Base-by-base conservation (phyloP, 257 asterid genomes). In the Linaria vulgaris region DNA sequence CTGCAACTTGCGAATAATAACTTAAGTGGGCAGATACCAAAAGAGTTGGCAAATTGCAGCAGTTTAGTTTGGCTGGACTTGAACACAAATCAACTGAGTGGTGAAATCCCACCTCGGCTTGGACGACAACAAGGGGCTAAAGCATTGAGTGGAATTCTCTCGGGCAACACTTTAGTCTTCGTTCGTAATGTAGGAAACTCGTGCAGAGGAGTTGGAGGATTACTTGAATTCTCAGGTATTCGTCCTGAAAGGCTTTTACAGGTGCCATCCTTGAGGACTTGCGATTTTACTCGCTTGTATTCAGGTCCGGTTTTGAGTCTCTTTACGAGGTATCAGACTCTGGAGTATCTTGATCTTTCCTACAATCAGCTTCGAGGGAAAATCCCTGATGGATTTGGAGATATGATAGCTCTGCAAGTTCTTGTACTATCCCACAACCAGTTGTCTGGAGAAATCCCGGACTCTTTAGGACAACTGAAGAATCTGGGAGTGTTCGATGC, bases 401-500 rank as follows among this genome's bases (percentile, higher is more conserved):
- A 80, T 2, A 91, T 88, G 96, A 88, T 88, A 15, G 98, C 96
- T 50, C 65, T 91, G 43, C 98, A 88, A 76, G 98, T 91, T 7
- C 85, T 88, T 4, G 98, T 78, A 1, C 41, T 91, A 50, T 82
- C 95, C 5, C 96, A 91, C 22, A 88, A 91, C 45, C 92, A 86
- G 63, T 71, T 91, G 4, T 88, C 98, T 0, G 98, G 96, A 0
- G 98, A 91, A 69, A 91, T 91, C 10, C 96, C 98, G 6, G 70
- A 75, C 15, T 56, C 94, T 19, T 70, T 91, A 57, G 98, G 98
- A 9, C 81, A 79, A 76, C 70, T 91, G 23, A 91, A 86, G 85
- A 87, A 91, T 68, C 58, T 88, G 10, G 96, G 98, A 11, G 98
- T 91, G 23, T 91, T 91, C 48, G 98, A 91, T 66, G 98, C 98